These are phyloP conservation scores for Helotiales sp. DNA, from an alignment of 2,329 filamentous ascomycete species.

Conservation along the genomic window DNA sequence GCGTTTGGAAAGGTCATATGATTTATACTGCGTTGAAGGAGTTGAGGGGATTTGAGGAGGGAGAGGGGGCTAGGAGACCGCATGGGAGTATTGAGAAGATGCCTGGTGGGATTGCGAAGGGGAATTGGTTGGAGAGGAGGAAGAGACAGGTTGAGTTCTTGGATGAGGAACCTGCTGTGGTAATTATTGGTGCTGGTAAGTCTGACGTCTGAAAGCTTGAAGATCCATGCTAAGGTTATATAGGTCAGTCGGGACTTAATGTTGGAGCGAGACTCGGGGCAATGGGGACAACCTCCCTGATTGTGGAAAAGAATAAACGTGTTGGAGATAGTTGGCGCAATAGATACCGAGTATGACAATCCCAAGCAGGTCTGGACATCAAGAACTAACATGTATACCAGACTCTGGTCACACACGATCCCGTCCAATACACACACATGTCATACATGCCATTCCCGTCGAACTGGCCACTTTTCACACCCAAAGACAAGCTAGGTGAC, in stretches of 20 bases:
- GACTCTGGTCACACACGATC: constrained; percentile 64
- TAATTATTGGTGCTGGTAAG: constrained; percentile 54
- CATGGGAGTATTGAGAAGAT: constrained; percentile 37
- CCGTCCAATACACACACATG: constrained; percentile 58
- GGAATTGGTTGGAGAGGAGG: constrained; percentile 59
- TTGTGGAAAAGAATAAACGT: constrained; percentile 57
- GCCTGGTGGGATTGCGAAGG: constrained; percentile 19
- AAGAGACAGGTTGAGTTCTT: constrained; percentile 42
- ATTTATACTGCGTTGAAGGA: constrained; percentile 57
- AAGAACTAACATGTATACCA: constrained; percentile 42
- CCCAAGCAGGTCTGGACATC: too few relatives aligned
- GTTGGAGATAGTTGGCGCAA: constrained; percentile 66
- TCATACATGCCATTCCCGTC: constrained; percentile 65
- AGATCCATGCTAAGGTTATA: constrained; percentile 41
- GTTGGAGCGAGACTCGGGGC: constrained; percentile 60
- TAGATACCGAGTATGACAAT: constrained; percentile 43
- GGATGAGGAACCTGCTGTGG: constrained; percentile 34
- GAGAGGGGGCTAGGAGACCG: constrained; percentile 43
- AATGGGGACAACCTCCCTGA: constrained; percentile 53
- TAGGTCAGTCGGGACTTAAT: constrained; percentile 60
- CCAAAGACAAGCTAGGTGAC: constrained; percentile 69
- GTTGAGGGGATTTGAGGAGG: constrained; percentile 38
- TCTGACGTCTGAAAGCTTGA: neutral
- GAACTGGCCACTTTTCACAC: constrained; percentile 67
- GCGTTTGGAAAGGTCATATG: constrained; percentile 60